Evolutionary conservation across 164 flowering plant species (phyloP).

Genomic region (Sedum album): DNA sequence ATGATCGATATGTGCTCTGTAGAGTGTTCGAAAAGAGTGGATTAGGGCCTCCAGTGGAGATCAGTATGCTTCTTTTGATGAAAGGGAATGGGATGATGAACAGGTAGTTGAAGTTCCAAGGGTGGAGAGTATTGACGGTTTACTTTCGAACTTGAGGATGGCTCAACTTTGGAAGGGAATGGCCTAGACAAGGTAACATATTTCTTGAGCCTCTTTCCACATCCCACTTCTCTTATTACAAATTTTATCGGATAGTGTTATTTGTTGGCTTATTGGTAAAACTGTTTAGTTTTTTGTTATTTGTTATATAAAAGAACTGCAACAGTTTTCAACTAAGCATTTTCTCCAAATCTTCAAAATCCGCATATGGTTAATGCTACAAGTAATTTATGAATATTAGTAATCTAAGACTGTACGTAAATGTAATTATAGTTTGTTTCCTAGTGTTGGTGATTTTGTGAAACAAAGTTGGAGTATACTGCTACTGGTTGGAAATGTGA

Average conservation of each 20-base stretch:
- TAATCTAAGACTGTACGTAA: no score
- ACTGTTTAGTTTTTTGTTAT: background rate
- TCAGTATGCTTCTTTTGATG: constrained; percentile 49
- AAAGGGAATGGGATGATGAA: constrained; percentile 56
- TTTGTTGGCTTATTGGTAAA: no score
- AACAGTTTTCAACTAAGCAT: no score
- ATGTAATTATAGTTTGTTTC: background rate
- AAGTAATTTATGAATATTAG: background rate
- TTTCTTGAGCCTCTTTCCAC: background rate
- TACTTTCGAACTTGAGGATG: constrained; percentile 17
- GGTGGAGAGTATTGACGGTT: constrained; percentile 19
- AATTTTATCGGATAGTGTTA: no score
- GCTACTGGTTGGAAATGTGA: background rate
- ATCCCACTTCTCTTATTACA: background rate
- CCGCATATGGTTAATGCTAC: background rate
- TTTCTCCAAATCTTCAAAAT: background rate
- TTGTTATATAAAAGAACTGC: background rate
- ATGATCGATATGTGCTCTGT: constrained; percentile 55
- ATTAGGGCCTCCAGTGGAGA: constrained; percentile 48
- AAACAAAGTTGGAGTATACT: background rate
- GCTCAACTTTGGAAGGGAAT: constrained; percentile 15
- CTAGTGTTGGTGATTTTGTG: background rate
- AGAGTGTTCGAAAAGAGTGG: constrained; percentile 57
- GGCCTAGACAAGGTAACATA: constrained; percentile 22
- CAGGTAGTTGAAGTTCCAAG: constrained; percentile 25